Evolutionary conservation across 192 early-diverging fungal species (phyloP), one percentile per base, ranked within the genome.

Genomic region (Coemansia nantahalensis): DNA sequence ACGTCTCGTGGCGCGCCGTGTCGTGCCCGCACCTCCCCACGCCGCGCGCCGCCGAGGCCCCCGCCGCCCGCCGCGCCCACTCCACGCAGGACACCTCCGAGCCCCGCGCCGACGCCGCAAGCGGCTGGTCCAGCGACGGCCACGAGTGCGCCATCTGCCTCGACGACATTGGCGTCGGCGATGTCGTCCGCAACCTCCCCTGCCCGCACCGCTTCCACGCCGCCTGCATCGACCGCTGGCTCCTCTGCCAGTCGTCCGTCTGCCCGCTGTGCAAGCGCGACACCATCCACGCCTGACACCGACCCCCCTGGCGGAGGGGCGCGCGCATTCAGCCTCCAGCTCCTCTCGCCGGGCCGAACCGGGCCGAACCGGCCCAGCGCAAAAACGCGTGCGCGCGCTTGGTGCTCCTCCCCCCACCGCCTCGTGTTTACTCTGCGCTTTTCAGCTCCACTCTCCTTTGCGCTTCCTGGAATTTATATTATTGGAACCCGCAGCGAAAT

Each of bases 251-350:
- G 33, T 66, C 68, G 7, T 67, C 73, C 8, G 55, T 60, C 17
- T 80, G 79, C 43, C 79, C 79, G 13, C 33, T 77, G 13, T 80
- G 79, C 30, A 77, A 71, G 24, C 50, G 60, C 17, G 77, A 78
- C 45, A 74, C 68, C 1, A 53, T 57, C 8, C 45, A 13, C 28
- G 24, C n/a, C n/a, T n/a, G n/a, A n/a, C n/a, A n/a, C n/a, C n/a
- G n/a, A n/a, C n/a, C n/a, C n/a, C n/a, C n/a, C n/a, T n/a, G n/a
- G n/a, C n/a, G n/a, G n/a, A n/a, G n/a, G n/a, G n/a, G n/a, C n/a
- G n/a, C 26, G 26, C 26, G 26, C 26, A 28, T 28, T 28, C 3
- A 28, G 26, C 26, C 26, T 28, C 26, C 26, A 7, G 7, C 26
- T 28, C 26, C 7, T n/a, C n/a, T n/a, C n/a, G n/a, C n/a, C n/a